Conservation (phyloP, 106 monocot genomes). For the Dactylorhiza incarnata region DNA sequence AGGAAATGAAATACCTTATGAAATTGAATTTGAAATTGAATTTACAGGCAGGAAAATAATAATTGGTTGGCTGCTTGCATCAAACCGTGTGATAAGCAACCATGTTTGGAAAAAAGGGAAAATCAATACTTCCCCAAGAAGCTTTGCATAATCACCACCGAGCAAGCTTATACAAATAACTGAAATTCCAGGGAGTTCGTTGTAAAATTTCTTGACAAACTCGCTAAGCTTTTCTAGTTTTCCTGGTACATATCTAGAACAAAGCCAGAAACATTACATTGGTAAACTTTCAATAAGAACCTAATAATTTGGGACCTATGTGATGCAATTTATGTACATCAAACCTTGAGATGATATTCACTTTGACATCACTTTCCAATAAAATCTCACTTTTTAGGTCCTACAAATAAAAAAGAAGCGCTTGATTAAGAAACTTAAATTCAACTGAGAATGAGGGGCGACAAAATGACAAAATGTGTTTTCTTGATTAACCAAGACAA, state of each 20-base stretch:
- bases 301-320: background rate
- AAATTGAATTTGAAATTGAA: slow-evolving; percentile 12
- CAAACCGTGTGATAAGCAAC: slow-evolving; percentile 65
- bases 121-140: slow-evolving; percentile 57
- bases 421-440: background rate
- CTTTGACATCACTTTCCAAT: background rate
- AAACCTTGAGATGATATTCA: slow-evolving; percentile 5
- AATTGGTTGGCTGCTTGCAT: slow-evolving; percentile 41
- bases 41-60: slow-evolving; percentile 64
- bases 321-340: background rate
- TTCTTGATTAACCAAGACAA: background rate
- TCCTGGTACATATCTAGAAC: slow-evolving; percentile 36
- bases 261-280: background rate
- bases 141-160: slow-evolving; percentile 55
- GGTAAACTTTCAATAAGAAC: background rate
- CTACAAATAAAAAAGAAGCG: background rate
- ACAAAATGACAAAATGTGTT: background rate
- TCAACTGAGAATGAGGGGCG: background rate
- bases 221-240: slow-evolving; percentile 53
- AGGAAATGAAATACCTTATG: slow-evolving; percentile 32
- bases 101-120: slow-evolving; percentile 66
- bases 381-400: background rate
- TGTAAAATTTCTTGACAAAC: slow-evolving; percentile 49
- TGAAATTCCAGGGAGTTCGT: slow-evolving; percentile 43
- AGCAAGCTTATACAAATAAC: slow-evolving; percentile 73